These are phyloP conservation scores for Rugonectria rugulosa DNA, from an alignment of 2,329 filamentous ascomycete species.

Conservation along the genomic window DNA sequence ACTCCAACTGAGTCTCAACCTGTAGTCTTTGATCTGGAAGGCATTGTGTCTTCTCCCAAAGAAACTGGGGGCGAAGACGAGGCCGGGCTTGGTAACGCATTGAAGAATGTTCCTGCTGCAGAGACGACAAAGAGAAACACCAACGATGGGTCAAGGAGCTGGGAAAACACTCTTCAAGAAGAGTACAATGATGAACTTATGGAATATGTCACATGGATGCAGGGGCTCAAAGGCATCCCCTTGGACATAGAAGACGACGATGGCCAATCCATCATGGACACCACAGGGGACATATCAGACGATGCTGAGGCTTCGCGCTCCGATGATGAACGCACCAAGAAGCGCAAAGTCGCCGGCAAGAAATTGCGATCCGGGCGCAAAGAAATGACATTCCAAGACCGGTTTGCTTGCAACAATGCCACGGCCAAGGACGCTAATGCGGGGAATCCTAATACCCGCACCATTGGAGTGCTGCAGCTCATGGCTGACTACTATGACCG, in stretches of 20 bases:
- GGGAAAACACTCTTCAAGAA: neutral
- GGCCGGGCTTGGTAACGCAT: neutral
- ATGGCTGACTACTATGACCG: slow-evolving; percentile 82
- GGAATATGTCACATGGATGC: slow-evolving; percentile 68
- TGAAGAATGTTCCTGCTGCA: neutral
- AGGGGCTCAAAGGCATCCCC: slow-evolving; percentile 65
- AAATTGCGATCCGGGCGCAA: slow-evolving; percentile 38
- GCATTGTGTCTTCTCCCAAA: slow-evolving; percentile 7
- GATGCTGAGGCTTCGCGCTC: slow-evolving; percentile 28
- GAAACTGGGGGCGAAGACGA: neutral
- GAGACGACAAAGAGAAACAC: neutral
- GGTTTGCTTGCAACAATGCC: slow-evolving; percentile 63
- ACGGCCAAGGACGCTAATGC: slow-evolving; percentile 53
- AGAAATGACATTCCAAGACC: slow-evolving; percentile 51
- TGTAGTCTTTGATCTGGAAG: slow-evolving; percentile 34
- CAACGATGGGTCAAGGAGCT: neutral
- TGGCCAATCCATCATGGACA: slow-evolving; percentile 37
- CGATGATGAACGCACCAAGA: slow-evolving; percentile 31
- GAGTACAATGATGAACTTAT: slow-evolving; percentile 63
- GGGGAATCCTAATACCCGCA: slow-evolving; percentile 75
- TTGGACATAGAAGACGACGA: slow-evolving; percentile 60
- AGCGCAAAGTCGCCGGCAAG: slow-evolving; percentile 26
- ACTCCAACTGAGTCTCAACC: slow-evolving; percentile 35
- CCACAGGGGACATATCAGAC: slow-evolving; percentile 24
- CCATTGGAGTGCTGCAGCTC: slow-evolving; percentile 77